Evolutionary conservation across 257 asterid genomes (phyloP).

Genomic region (Penstemon newberryi): DNA sequence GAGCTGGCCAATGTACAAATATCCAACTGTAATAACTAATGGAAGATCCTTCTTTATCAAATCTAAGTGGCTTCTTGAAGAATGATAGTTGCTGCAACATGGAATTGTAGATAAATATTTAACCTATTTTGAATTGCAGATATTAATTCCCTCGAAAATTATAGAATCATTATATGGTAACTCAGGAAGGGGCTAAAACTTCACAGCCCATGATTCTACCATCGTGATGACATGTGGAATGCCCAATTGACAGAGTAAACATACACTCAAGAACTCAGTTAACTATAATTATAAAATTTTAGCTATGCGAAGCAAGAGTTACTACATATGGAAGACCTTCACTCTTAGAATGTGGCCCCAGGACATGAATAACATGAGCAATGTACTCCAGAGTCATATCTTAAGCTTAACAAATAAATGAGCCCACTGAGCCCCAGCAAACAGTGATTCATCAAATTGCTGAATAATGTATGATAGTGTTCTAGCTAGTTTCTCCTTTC

Average conservation of each 20-base stretch:
- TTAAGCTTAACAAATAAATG: no score
- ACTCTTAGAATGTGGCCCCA: not conserved
- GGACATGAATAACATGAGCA: not conserved
- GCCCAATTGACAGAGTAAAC: constrained; percentile 15
- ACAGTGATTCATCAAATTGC: not conserved
- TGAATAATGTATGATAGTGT: no score
- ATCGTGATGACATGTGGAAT: not conserved
- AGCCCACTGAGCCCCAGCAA: not conserved
- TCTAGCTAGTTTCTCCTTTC: no score
- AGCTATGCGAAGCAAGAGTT: constrained; percentile 6
- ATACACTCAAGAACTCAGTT: not conserved
- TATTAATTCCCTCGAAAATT: not conserved
- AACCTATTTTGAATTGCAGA: no score
- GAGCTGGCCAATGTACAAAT: constrained; percentile 7
- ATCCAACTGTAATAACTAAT: constrained; percentile 12
- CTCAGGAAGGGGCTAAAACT: not conserved
- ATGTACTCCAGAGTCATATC: no score
- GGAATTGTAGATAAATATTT: no score
- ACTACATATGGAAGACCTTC: not conserved
- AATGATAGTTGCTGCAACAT: not conserved
- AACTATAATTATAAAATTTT: not conserved
- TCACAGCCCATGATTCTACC: not conserved
- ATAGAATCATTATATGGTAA: not conserved
- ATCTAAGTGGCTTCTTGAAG: no score
- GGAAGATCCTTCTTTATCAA: not conserved